These are phyloP conservation scores for Didymella glomerata DNA, from an alignment of 2,329 filamentous ascomycete genomes.

Conservation along the genomic window DNA sequence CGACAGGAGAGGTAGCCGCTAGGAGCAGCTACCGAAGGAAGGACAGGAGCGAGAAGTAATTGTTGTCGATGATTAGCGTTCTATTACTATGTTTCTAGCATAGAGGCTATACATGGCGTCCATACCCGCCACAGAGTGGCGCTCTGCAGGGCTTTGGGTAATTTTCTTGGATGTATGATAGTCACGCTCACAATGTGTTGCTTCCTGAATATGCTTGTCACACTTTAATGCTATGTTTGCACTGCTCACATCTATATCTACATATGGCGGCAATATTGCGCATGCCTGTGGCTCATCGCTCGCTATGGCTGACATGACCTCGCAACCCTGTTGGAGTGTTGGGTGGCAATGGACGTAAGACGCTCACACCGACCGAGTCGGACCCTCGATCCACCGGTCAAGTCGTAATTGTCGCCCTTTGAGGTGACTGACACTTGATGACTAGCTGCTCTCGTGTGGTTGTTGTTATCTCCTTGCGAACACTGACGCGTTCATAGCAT, in stretches of 20 bases:
- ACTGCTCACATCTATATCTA: background rate
- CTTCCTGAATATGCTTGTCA: background rate
- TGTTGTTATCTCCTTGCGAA: background rate
- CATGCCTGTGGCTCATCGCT: background rate
- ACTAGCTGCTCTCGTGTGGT: background rate
- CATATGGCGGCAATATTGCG: background rate
- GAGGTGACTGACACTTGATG: background rate
- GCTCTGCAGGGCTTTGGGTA: conserved; percentile 1
- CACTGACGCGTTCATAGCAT: background rate
- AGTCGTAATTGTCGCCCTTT: background rate
- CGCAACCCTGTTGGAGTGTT: background rate
- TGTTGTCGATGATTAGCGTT: conserved; percentile 22
- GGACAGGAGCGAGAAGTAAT: conserved; percentile 8
- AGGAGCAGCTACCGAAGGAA: conserved; percentile 26
- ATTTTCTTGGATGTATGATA: background rate
- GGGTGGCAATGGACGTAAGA: conserved; percentile 1
- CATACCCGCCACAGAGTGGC: background rate
- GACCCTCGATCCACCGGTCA: background rate
- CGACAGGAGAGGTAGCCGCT: conserved; percentile 38
- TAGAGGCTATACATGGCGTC: conserved; percentile 5
- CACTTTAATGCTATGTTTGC: background rate
- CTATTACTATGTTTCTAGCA: background rate
- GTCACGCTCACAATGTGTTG: background rate
- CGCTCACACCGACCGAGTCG: background rate
- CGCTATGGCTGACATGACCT: background rate